Evolutionary conservation across 257 asterid species (phyloP), one percentile per base, ranked within the genome.

Genomic region (Lycium ferocissimum): DNA sequence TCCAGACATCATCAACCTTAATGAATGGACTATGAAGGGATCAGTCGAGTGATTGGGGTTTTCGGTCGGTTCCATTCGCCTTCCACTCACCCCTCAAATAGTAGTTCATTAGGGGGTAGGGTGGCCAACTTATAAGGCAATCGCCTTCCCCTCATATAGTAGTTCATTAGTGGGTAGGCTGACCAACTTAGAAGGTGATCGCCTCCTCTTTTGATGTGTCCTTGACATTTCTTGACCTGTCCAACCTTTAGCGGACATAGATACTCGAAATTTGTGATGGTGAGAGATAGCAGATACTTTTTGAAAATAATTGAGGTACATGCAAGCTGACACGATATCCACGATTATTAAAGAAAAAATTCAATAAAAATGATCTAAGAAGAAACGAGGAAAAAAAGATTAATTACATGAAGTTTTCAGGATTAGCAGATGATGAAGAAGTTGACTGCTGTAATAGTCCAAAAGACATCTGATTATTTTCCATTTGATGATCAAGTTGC

Each of bases 361-460:
- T 40, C 45, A 40, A 6, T 12, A 83, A 18, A 61, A 40, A 56
- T 18, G 22, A 38, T 7, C 13, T 12, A 62, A 3, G 37, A 3
- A 1, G 3, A 11, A 15, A 40, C 1, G 4, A 37, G 33, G 61
- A 20, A 3, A 88, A 11, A 26, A 83, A 53, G 17, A 37, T 5
- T 26, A 3, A 40, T 80, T 91, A 92, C 98, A 95, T 86, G 92
- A 87, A 94, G 86, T 75, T 84, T 37, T 84, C 85, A 6, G 92
- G 95, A 59, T 89, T 83, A 69, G 86, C 54, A 69, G 94, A 58
- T 20, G 95, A 85, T 83, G 95, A 85, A 69, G 93, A 90, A 9
- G 95, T 88, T 5, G 97, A 86, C 0, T 94, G 84, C 9, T 86
- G 97, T 89, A 89, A 91, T 95, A 91, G 90, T 76, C 91, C 95